Conservation (phyloP, 257 asterid genomes). For the Capsicum chinense region DNA sequence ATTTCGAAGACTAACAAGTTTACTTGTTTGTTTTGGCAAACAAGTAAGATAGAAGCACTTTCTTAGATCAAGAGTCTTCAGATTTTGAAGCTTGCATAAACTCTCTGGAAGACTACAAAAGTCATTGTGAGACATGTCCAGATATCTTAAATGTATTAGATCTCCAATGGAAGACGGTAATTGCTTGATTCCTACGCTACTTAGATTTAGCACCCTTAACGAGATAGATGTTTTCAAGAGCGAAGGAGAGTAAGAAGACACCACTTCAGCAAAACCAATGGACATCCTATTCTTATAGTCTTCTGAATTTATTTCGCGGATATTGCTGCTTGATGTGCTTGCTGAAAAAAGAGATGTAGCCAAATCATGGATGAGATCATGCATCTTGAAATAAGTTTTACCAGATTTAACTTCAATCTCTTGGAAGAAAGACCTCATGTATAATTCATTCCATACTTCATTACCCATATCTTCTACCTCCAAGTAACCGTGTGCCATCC, state of each 20-base stretch:
- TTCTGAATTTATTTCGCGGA: background rate
- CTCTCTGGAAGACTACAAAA: slow-evolving; percentile 24
- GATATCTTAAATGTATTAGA: slow-evolving; percentile 20
- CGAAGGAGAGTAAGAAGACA: background rate
- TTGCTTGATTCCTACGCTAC: background rate
- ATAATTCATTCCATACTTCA: slow-evolving; percentile 38
- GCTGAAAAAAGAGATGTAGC: slow-evolving; percentile 23
- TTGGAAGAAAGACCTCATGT: slow-evolving; percentile 32
- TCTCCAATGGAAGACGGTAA: slow-evolving; percentile 19
- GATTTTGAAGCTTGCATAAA: slow-evolving; percentile 29
- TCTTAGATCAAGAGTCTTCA: slow-evolving; percentile 23
- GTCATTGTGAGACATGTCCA: background rate
- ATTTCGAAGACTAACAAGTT: background rate
- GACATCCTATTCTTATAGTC: background rate
- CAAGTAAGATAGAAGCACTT: background rate
- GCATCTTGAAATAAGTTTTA: slow-evolving; percentile 27
- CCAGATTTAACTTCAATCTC: slow-evolving; percentile 18
- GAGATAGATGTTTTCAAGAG: background rate
- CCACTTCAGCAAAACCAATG: background rate
- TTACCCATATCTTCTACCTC: slow-evolving; percentile 38
- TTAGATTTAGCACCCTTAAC: slow-evolving; percentile 25
- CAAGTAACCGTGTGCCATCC: slow-evolving; percentile 40
- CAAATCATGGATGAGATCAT: slow-evolving; percentile 38
- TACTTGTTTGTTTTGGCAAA: background rate
- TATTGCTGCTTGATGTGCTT: background rate